Evolutionary conservation across 768 basidiomycete genomes (phyloP), one percentile per base, ranked within the genome.

Genomic region (Rhodotorula paludigena): DNA sequence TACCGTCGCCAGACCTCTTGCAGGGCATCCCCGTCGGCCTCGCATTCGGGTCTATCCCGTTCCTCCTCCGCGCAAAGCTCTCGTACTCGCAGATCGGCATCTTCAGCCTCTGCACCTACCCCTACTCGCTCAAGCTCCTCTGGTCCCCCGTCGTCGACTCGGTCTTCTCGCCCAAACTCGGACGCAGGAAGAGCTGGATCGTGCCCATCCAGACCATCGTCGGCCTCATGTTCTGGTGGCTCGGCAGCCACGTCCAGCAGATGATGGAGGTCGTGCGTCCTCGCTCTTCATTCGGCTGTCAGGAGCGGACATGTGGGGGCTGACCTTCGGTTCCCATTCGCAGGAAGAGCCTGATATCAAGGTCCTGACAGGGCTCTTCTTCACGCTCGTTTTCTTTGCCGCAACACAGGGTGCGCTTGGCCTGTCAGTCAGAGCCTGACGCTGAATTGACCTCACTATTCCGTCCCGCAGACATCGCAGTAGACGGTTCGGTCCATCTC

Each of bases 141-240:
- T 98, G 94, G 93, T 94, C 92, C 12, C 96, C 96, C 58, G 88
- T 99, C 68, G 91, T 99, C 61, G 96, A 99, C 76, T 89, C 94
- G 3, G 81, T 88, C 71, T 99, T 88, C 78, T 81, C 88, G 74
- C 80, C 85, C 44, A 87, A 85, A 48, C 73, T 93, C 69, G 96
- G 96, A n/a, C 87, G 96, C 57, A 83, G 96, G 71, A 99, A 97
- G 79, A 92, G 90, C 68, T 99, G 96, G 96, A 98, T 99, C 73
- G 87, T 98, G 69, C 96, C 96, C 51, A 96, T 99, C 83, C 96
- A 99, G 78, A 77, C 87, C 39, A 85, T 92, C 71, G 89, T 97
- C 57, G 96, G 92, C 48, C 82, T 84, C 48, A 80, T 92, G 66
- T 76, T 82, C 75, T 82, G 80, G 77, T 77, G 80, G 74, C 76